A percentile compares a stretch with the other conserved stretches of the same genome.
phyloP scores from a whole-genome alignment of 1,284 basidiomycete genomes.

The Vanrija humicola region DNA sequence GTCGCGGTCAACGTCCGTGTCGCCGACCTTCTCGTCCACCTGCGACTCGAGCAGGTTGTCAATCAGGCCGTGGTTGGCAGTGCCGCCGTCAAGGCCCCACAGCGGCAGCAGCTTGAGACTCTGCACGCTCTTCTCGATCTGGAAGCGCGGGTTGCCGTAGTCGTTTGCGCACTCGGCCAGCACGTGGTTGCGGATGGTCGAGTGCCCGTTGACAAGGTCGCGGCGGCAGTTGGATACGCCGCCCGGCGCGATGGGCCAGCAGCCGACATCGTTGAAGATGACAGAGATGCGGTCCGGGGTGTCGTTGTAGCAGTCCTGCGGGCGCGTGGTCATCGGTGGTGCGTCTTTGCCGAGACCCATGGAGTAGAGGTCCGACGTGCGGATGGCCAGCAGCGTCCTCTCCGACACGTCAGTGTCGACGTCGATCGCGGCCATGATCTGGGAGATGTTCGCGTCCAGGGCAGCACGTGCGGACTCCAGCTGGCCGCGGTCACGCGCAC shows the following conservation, averaged over 20 bases:
- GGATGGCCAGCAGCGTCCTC: constrained; percentile 8
- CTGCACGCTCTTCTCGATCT: constrained; percentile 13
- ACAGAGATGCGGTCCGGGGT: constrained; percentile 9
- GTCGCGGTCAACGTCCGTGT: constrained; percentile 10
- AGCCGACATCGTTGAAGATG: constrained; percentile 12
- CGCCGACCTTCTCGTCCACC: constrained; percentile 10
- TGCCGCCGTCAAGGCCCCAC: constrained; percentile 12
- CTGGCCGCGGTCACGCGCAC: constrained; percentile 6
- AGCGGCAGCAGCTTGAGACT: constrained; percentile 11
- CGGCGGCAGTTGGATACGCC: constrained; percentile 15
- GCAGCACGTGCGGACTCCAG: neutral
- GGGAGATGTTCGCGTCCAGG: constrained; percentile 7
- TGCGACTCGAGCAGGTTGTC: constrained; percentile 13
- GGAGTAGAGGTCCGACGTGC: constrained; percentile 12
- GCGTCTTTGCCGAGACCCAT: constrained; percentile 12
- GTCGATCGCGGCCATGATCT: constrained; percentile 11
- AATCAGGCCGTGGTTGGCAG: constrained; percentile 8
- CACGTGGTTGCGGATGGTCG: constrained; percentile 12
- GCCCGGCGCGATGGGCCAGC: constrained; percentile 12
- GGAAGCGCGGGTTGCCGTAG: constrained; percentile 12
- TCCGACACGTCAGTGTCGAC: constrained; percentile 10
- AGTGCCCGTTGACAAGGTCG: constrained; percentile 13
- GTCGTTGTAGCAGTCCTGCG: constrained; percentile 14
- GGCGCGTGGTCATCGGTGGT: constrained; percentile 4
- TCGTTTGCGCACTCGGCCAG: constrained; percentile 15